Evolutionary conservation across 2,329 filamentous ascomycete species (phyloP).

Genomic region (Achaetomium macrosporum): DNA sequence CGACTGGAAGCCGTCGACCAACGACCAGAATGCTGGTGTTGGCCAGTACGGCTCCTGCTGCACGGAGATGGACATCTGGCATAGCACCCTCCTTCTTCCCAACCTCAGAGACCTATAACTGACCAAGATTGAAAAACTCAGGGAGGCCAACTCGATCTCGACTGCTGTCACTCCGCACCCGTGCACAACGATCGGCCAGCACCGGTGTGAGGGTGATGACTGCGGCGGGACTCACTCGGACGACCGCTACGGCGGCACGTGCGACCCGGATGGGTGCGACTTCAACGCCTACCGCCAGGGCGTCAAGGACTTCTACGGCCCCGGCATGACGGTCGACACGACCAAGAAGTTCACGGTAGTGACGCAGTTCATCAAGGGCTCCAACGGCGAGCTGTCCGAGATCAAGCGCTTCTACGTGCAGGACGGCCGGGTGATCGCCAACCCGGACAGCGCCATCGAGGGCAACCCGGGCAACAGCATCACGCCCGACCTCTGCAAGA

Average conservation of each 20-base stretch:
- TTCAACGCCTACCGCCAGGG: slow-evolving; percentile 65
- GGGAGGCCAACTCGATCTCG: slow-evolving; percentile 63
- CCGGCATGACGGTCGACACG: slow-evolving; percentile 53
- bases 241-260: slow-evolving; percentile 55
- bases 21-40: slow-evolving; percentile 49
- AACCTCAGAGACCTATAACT: no score
- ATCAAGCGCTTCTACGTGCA: slow-evolving; percentile 63
- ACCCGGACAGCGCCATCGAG: slow-evolving; percentile 39
- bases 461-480: slow-evolving; percentile 42
- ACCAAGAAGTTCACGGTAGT: slow-evolving; percentile 57
- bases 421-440: slow-evolving; percentile 51
- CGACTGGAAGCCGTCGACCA: slow-evolving; percentile 46
- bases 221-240: slow-evolving; percentile 49
- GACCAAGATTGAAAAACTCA: slow-evolving; percentile 25
- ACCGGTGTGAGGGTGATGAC: slow-evolving; percentile 43
- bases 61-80: slow-evolving; percentile 54
- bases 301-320: slow-evolving; percentile 56
- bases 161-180: slow-evolving; percentile 62
- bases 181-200: slow-evolving; percentile 47
- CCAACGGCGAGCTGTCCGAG: slow-evolving; percentile 49
- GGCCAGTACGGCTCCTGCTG: slow-evolving; percentile 52
- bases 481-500: slow-evolving; percentile 52
- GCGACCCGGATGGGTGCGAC: slow-evolving; percentile 65
- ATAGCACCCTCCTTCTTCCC: no score
- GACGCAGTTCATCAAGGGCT: slow-evolving; percentile 52